A percentile compares a stretch with the other conserved stretches of the same genome.
phyloP scores from a whole-genome alignment of 495 filamentous ascomycete species.

The Echria macrotheca region DNA sequence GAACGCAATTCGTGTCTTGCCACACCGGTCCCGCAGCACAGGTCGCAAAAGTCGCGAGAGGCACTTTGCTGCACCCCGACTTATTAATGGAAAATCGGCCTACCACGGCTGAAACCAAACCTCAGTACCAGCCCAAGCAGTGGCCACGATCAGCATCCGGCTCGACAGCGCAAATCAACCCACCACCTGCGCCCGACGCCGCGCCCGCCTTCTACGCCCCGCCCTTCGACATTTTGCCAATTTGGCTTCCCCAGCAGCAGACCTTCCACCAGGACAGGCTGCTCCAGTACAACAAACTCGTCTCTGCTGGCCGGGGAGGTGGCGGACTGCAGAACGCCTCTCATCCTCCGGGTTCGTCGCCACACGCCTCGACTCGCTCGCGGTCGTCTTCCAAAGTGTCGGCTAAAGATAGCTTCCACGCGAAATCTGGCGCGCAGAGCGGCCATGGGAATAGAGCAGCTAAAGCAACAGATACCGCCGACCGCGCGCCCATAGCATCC shows the following conservation, averaged over 20 bases:
- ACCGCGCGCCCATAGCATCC: slow-evolving; percentile 50
- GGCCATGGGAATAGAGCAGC: slow-evolving; percentile 56
- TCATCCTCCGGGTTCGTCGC: slow-evolving; percentile 41
- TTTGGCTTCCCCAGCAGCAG: slow-evolving; percentile 47
- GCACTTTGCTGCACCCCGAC: slow-evolving; percentile 25
- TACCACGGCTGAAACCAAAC: slow-evolving; percentile 46
- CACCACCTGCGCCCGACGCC: slow-evolving; percentile 21
- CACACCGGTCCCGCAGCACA: slow-evolving; percentile 11
- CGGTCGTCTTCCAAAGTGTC: slow-evolving; percentile 49
- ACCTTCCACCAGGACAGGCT: slow-evolving; percentile 49
- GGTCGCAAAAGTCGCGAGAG: slow-evolving; percentile 14
- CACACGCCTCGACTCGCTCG: slow-evolving; percentile 44
- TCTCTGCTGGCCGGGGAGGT: slow-evolving; percentile 44
- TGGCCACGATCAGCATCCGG: slow-evolving; percentile 32
- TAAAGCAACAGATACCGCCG: slow-evolving; percentile 44
- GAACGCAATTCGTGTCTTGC: slow-evolving; percentile 11
- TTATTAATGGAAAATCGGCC: slow-evolving; percentile 50
- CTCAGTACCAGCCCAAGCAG: slow-evolving; percentile 41
- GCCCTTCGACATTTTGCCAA: slow-evolving; percentile 40
- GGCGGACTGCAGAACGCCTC: slow-evolving; percentile 40
- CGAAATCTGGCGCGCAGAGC: slow-evolving; percentile 37
- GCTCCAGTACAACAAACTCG: slow-evolving; percentile 50
- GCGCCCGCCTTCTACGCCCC: slow-evolving; percentile 29
- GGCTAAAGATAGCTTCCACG: slow-evolving; percentile 40
- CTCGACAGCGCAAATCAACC: slow-evolving; percentile 19